phyloP scores from a whole-genome alignment of 176 grass and related monocot genomes.

The Eragrostis curvula region DNA sequence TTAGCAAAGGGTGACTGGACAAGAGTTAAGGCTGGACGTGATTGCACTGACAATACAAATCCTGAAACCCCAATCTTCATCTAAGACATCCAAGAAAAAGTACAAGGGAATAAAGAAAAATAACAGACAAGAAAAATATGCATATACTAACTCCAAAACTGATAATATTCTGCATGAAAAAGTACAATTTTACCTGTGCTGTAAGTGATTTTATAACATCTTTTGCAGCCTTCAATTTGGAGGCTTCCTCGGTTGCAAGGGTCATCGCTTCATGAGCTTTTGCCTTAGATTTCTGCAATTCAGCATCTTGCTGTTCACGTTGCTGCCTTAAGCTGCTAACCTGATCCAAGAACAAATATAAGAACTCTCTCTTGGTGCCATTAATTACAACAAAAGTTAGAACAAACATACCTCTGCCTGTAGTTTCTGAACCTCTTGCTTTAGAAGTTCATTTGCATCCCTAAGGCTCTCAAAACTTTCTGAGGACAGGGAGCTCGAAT shows the following conservation, averaged over 20 bases:
- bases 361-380: not conserved
- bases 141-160: not conserved
- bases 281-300: slow-evolving; percentile 69
- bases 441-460: slow-evolving; percentile 81
- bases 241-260: slow-evolving; percentile 76
- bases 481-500: slow-evolving; percentile 42
- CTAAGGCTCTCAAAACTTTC: slow-evolving; percentile 71
- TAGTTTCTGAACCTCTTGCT: slow-evolving; percentile 90
- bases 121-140: not conserved
- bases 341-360: slow-evolving; percentile 47
- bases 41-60: not conserved
- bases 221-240: slow-evolving; percentile 81
- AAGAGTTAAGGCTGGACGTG: not conserved
- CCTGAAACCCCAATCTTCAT: not conserved
- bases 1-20: not conserved
- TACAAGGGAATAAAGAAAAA: not conserved
- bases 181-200: slow-evolving; percentile 62
- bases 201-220: slow-evolving; percentile 95
- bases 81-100: not conserved
- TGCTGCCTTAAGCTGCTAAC: slow-evolving; percentile 63
- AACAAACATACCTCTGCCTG: slow-evolving; percentile 70
- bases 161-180: not conserved
- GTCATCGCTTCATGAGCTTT: slow-evolving; percentile 73
- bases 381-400: not conserved
- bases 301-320: slow-evolving; percentile 63